Percentiles rank a stretch among this genome's conserved stretches.
Conservation (phyloP, 352 stramenopile genomes). For the Globisporangium echinulatum region DNA sequence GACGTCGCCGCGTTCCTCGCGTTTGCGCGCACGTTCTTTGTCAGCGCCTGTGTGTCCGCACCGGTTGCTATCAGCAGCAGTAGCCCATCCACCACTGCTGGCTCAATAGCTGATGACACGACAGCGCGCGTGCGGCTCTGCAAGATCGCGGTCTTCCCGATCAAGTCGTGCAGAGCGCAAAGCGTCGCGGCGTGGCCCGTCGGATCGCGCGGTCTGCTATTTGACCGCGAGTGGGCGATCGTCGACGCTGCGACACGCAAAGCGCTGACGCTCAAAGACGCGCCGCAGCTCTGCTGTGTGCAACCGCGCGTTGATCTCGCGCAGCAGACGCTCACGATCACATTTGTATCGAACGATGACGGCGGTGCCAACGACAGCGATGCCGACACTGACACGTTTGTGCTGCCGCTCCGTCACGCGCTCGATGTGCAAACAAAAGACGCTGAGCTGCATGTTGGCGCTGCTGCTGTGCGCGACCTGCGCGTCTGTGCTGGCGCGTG, state of each 20-base stretch:
- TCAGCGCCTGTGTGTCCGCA: conserved; percentile 19
- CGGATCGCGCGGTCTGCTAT: conserved; percentile 49
- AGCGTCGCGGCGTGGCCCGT: conserved; percentile 48
- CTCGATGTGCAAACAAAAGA: conserved; percentile 10
- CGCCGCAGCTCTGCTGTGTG: conserved; percentile 55
- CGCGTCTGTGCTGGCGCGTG: conserved; percentile 47
- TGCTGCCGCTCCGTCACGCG: conserved; percentile 29
- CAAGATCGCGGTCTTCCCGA: conserved; percentile 64
- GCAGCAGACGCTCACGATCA: conserved; percentile 49
- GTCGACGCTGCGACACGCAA: conserved; percentile 41
- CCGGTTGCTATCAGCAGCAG: background rate
- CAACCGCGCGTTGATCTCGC: conserved; percentile 52
- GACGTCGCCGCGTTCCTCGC: conserved; percentile 43
- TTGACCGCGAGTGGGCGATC: conserved; percentile 73
- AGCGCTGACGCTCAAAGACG: conserved; percentile 52
- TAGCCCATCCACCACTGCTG: conserved; percentile 1
- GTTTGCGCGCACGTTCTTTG: conserved; percentile 61
- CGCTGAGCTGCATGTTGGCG: background rate
- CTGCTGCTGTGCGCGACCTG: conserved; percentile 25
- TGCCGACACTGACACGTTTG: conserved; percentile 16
- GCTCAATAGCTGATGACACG: too few species aligned
- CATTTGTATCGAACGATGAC: conserved; percentile 6
- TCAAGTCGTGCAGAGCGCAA: conserved; percentile 75
- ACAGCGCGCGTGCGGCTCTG: conserved; percentile 14
- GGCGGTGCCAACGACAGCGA: background rate